Base-by-base conservation (phyloP, 495 filamentous ascomycete genomes). In the Xylaria acuta region DNA sequence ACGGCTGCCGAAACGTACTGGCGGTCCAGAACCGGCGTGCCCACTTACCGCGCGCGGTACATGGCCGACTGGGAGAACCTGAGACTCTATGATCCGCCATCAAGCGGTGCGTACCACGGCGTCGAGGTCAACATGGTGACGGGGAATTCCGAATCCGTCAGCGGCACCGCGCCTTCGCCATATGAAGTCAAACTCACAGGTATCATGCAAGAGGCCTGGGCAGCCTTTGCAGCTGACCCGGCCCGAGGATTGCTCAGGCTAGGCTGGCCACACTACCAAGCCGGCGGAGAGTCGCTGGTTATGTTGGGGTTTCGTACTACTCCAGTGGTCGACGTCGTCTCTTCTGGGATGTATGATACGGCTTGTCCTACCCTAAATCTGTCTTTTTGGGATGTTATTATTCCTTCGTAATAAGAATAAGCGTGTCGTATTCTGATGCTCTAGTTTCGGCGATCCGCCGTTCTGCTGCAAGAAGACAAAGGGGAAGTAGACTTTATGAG, bases 21-120 rank as follows among this genome's bases (percentile, higher is more conserved):
- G 64, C 80, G 83, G 16, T 58, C 63, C 54, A 59, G 30, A 11
- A 70, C 77, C 64, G 72, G 70, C 43, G 79, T 82, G 12, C 81
- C 85, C 0, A 72, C 76, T 18, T 87, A 82, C 82, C 81, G 76
- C 22, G 85, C 80, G 67, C 81, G 82, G 53, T 87, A 86, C 71
- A 78, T 82, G 60, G 83, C 77, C 32, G 81, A 85, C 69, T 87
- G 81, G 80, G 69, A 78, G 12, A 87, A 84, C 66, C 74, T 80
- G 22, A 75, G 79, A 12, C 80, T 86, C 18, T 85, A 85, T 69
- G 77, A 73, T 30, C 60, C 60, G n/a, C 60, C 60, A 8, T 64
- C 60, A 3, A 83, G 85, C 70, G 86, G 86, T 5, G 84, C 86
- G 1, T 88, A 86, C 68, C 88, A 90, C 73, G 84, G 82, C 9